These are phyloP conservation scores for Solanum rostratum DNA, from an alignment of 257 asterid genomes.

Conservation along the genomic window DNA sequence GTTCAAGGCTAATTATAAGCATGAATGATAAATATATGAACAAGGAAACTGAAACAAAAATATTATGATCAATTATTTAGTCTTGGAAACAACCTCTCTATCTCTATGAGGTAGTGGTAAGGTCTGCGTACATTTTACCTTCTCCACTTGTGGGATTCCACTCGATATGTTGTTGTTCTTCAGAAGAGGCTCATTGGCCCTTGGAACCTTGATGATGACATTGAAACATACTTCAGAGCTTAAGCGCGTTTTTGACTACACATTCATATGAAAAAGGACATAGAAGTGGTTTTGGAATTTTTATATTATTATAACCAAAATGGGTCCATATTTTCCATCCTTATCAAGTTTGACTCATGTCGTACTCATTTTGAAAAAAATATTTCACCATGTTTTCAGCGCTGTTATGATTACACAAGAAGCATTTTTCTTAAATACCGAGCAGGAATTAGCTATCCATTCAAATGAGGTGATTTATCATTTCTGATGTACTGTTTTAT, in stretches of 20 bases:
- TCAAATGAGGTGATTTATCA: neutral
- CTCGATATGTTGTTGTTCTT: neutral
- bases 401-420: neutral
- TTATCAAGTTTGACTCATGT: neutral
- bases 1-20: neutral
- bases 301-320: neutral
- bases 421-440: neutral
- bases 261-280: neutral
- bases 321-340: neutral
- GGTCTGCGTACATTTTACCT: no score
- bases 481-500: constrained; percentile 1
- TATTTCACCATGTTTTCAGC: neutral
- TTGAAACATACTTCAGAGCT: neutral
- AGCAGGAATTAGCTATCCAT: neutral
- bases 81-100: neutral
- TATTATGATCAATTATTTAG: neutral
- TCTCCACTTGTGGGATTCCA: no score
- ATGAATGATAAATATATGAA: neutral
- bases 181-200: neutral
- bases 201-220: neutral
- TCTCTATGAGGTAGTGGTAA: no score
- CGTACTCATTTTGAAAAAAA: neutral
- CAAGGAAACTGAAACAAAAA: neutral
- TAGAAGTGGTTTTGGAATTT: neutral
- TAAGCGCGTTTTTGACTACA: neutral